Percentiles rank a stretch among this genome's conserved stretches.
Conservation (phyloP, 169 alveolate species). For the Plasmodium relictum region DNA sequence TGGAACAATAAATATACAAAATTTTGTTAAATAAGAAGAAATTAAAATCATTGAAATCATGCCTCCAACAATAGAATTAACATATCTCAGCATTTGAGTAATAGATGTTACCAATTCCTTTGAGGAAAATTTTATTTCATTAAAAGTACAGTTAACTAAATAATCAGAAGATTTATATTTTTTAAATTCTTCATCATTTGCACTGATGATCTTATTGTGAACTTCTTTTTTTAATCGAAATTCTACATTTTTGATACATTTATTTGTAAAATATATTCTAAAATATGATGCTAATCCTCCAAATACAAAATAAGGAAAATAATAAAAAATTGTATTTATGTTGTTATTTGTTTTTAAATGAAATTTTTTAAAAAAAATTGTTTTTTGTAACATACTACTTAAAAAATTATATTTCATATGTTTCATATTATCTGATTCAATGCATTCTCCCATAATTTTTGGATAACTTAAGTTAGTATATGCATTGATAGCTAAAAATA, state of each 20-base stretch:
- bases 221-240: slow-evolving; percentile 31
- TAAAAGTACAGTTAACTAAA: slow-evolving; percentile 49
- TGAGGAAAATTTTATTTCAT: slow-evolving; percentile 48
- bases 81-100: slow-evolving; percentile 51
- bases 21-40: slow-evolving; percentile 47
- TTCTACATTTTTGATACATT: slow-evolving; percentile 45
- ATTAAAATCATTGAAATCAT: slow-evolving; percentile 38
- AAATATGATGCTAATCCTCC: slow-evolving; percentile 74
- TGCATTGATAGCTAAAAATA: slow-evolving; percentile 63
- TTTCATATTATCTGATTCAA: slow-evolving; percentile 6
- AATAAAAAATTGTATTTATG: neutral
- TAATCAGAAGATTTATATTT: slow-evolving; percentile 42
- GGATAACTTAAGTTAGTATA: slow-evolving; percentile 61
- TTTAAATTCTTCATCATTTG: slow-evolving; percentile 36
- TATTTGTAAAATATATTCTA: slow-evolving; percentile 54
- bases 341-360: neutral
- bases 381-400: slow-evolving; percentile 5
- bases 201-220: slow-evolving; percentile 41
- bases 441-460: slow-evolving; percentile 70
- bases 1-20: slow-evolving; percentile 47
- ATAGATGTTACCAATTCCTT: slow-evolving; percentile 58
- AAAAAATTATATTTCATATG: neutral
- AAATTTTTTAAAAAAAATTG: slow-evolving; percentile 16
- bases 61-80: slow-evolving; percentile 58
- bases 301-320: slow-evolving; percentile 43